Base-by-base conservation (phyloP, 2,329 filamentous ascomycete species). In the Zasmidium citrigriseum region DNA sequence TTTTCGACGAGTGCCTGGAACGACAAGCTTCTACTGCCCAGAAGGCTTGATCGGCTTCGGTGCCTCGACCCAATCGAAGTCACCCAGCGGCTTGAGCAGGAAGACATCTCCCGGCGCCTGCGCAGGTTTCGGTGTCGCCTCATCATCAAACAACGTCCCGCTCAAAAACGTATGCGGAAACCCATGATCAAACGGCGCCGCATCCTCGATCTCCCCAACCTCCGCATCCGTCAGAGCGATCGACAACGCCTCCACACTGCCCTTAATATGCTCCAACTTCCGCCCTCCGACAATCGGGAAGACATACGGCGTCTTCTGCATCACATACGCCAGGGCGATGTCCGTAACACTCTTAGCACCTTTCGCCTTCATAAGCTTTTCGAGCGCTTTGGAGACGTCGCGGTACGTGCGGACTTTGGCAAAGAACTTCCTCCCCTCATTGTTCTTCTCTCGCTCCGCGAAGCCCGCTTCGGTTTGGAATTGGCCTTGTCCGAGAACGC, bases 251-350 rank as follows among this genome's bases (percentile, higher is more conserved):
- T 87, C 82, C 61, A 91, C 88, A 66, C 90, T 91, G 58, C 79
- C 80, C 70, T 86, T 82, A 46, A 92, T 76, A 69, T 91, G 88
- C 52, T 87, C 83, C 12, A 89, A 71, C 65, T 86, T 91, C 10
- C 88, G 81, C 0, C 86, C 86, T 10, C 89, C 88, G 5, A 90
- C 78, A 34, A 92, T 85, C 1, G 89, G 89, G 67, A 90, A 90
- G 9, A 91, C 87, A 62, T 89, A 86, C 29, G 45, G 58, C 14
- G 58, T 61, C 75, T 91, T 90, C 64, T 85, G 82, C 79, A 89
- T 82, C 14, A 91, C 84, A 68, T 91, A 92, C 2, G 89, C 88
- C 24, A 92, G 74, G 5, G 89, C 70, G 2, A 71, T 64, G 10
- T 67, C 64, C 5, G 67, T 67, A 3, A 62, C 54, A 21, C 57